These are phyloP conservation scores for Phytopythium mirpurense DNA, from an alignment of 352 stramenopile species.

Conservation along the genomic window DNA sequence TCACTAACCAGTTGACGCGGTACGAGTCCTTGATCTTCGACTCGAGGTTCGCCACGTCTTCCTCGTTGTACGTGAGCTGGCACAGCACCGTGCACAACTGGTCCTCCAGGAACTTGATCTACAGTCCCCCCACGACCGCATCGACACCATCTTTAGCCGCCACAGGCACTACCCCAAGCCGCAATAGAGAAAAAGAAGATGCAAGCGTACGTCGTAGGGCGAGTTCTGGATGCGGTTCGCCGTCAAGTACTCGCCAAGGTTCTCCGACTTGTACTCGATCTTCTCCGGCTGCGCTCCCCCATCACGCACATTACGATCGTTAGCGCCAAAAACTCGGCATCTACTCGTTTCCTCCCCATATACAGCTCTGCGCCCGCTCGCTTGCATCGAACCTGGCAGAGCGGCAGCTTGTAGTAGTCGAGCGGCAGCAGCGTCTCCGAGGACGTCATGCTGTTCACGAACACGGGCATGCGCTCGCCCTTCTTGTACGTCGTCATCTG, in stretches of 20 bases:
- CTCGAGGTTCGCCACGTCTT: slow-evolving; percentile 89
- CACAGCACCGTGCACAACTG: slow-evolving; percentile 72
- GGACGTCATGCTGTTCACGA: slow-evolving; percentile 94
- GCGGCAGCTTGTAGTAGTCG: slow-evolving; percentile 98
- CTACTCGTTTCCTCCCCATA: too few relatives aligned
- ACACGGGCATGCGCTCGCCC: slow-evolving; percentile 82
- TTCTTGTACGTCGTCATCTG: slow-evolving; percentile 89
- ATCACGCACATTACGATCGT: background rate
- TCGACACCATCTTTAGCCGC: too few relatives aligned
- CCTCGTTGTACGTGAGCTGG: slow-evolving; percentile 89
- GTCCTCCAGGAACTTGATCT: slow-evolving; percentile 86
- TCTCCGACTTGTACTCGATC: slow-evolving; percentile 97
- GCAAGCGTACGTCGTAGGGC: slow-evolving; percentile 84
- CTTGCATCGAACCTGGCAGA: slow-evolving; percentile 78
- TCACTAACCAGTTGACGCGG: slow-evolving; percentile 91
- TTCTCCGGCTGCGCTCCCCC: slow-evolving; percentile 49
- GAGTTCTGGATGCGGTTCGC: slow-evolving; percentile 99
- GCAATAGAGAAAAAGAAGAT: too few relatives aligned
- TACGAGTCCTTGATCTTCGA: slow-evolving; percentile 96
- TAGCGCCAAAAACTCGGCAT: background rate
- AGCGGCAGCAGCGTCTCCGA: slow-evolving; percentile 94
- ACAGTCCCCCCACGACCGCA: too few relatives aligned
- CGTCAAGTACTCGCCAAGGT: slow-evolving; percentile 98
- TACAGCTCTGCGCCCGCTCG: background rate
- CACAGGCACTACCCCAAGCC: background rate